A percentile compares a stretch with the other conserved stretches of the same genome.
Evolutionary conservation across 2,329 filamentous ascomycete species (phyloP).

Genomic region (Phialemoniopsis sp.): DNA sequence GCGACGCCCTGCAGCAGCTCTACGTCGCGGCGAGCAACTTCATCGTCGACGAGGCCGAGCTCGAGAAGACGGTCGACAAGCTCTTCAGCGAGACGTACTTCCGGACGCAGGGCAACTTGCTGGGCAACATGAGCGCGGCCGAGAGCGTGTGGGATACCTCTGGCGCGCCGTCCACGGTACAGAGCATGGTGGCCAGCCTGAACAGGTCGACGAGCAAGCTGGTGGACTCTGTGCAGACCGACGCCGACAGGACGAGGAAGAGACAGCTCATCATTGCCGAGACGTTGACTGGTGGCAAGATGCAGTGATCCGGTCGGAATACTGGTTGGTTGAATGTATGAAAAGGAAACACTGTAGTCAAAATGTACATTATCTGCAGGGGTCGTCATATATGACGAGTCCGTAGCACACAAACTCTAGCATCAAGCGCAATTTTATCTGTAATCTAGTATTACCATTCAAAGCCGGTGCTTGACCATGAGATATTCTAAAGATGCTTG

Average conservation of each 20-base stretch:
- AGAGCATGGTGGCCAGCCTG: conserved; percentile 36
- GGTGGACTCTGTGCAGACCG: conserved; percentile 27
- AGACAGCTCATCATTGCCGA: conserved; percentile 52
- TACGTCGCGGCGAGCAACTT: conserved; percentile 87
- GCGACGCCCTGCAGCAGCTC: conserved; percentile 74
- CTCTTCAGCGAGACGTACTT: conserved; percentile 68
- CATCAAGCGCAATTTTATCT: too few relatives aligned
- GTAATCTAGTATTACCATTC: too few relatives aligned
- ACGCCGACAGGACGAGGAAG: conserved; percentile 39
- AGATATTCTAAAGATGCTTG: too few relatives aligned
- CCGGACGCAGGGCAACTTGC: conserved; percentile 30
- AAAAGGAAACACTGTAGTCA: too few relatives aligned
- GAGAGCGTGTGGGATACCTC: conserved; percentile 50
- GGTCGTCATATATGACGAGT: too few relatives aligned
- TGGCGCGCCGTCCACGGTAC: conserved; percentile 39
- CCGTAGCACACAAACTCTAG: too few relatives aligned
- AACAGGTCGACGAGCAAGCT: conserved; percentile 23
- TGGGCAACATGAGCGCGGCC: conserved; percentile 15
- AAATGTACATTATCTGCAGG: too few relatives aligned
- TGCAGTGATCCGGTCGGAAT: conserved; percentile 26
- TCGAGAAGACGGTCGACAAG: conserved; percentile 68
- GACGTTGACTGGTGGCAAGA: conserved; percentile 56
- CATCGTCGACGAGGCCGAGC: conserved; percentile 76
- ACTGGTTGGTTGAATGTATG: background rate
- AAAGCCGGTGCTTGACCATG: too few relatives aligned